phyloP scores from a whole-genome alignment of 2,329 filamentous ascomycete species.

The Diaporthe nobilis region DNA sequence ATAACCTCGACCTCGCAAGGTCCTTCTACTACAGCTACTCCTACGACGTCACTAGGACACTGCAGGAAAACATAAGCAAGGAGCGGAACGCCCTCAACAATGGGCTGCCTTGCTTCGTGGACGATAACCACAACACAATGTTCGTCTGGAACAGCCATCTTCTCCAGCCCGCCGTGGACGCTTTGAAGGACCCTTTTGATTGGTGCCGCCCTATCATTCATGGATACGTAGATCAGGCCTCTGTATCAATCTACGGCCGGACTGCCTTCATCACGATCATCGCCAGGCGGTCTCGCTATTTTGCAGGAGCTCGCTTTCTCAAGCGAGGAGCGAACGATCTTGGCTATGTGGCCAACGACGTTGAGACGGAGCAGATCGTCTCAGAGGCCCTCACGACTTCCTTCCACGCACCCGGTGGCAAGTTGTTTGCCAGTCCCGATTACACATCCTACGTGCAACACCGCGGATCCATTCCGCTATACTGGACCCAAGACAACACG shows the following conservation, averaged over 20 bases:
- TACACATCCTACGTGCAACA: slow-evolving; percentile 98
- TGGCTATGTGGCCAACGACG: slow-evolving; percentile 97
- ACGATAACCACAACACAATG: slow-evolving; percentile 88
- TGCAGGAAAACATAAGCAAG: slow-evolving; percentile 91
- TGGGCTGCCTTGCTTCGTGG: slow-evolving; percentile 70
- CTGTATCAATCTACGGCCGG: slow-evolving; percentile 87
- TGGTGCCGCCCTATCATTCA: slow-evolving; percentile 98
- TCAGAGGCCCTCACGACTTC: slow-evolving; percentile 95
- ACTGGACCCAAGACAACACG: slow-evolving; percentile 97
- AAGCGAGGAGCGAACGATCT: slow-evolving; percentile 96
- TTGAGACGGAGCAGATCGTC: slow-evolving; percentile 98
- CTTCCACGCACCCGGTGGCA: slow-evolving; percentile 90
- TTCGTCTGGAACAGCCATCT: slow-evolving; percentile 98
- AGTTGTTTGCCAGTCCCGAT: slow-evolving; percentile 87
- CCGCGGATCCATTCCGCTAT: slow-evolving; percentile 93
- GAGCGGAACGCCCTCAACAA: slow-evolving; percentile 80
- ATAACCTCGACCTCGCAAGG: slow-evolving; percentile 89
- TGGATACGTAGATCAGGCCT: slow-evolving; percentile 94
- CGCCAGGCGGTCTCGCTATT: slow-evolving; percentile 90
- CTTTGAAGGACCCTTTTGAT: slow-evolving; percentile 86
- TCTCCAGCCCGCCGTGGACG: slow-evolving; percentile 78
- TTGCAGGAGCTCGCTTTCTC: slow-evolving; percentile 93
- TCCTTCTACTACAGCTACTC: slow-evolving; percentile 99
- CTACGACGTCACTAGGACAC: slow-evolving; percentile 92
- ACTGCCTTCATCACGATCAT: slow-evolving; percentile 94